phyloP scores from a whole-genome alignment of 176 grass and related monocot species.

The Eremochloa ophiuroides region DNA sequence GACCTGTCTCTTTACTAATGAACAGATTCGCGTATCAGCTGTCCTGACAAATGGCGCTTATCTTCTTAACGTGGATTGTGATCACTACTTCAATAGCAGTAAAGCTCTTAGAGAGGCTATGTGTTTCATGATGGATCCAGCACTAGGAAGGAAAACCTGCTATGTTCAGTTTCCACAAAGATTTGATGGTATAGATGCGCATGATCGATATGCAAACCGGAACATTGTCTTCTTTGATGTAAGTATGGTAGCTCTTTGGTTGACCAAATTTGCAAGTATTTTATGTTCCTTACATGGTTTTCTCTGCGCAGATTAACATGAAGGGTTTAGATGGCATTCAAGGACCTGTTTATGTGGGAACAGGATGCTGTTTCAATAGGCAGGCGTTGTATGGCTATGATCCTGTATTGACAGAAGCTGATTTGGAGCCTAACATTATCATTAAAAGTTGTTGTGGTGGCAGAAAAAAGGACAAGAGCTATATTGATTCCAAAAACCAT shows the following conservation, averaged over 20 bases:
- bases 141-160: slow-evolving; percentile 74
- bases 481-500: slow-evolving; percentile 60
- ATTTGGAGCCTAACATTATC: slow-evolving; percentile 76
- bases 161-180: slow-evolving; percentile 97
- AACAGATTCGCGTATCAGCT: slow-evolving; percentile 89
- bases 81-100: slow-evolving; percentile 98
- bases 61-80: slow-evolving; percentile 98
- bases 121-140: slow-evolving; percentile 98
- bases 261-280: background rate
- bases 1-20: slow-evolving; percentile 6
- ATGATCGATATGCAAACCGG: slow-evolving; percentile 96
- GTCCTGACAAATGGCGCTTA: slow-evolving; percentile 96
- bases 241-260: slow-evolving; percentile 12
- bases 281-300: slow-evolving; percentile 10
- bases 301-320: slow-evolving; percentile 75
- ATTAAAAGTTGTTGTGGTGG: slow-evolving; percentile 78
- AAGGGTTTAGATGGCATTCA: slow-evolving; percentile 98
- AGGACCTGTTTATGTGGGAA: slow-evolving; percentile 87
- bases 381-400: slow-evolving; percentile 92
- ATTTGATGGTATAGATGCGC: slow-evolving; percentile 88
- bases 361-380: slow-evolving; percentile 89
- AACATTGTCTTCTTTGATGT: slow-evolving; percentile 99
- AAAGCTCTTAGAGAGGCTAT: slow-evolving; percentile 97
- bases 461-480: slow-evolving; percentile 73
- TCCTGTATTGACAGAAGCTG: slow-evolving; percentile 71